These are phyloP conservation scores for Boletus rubropictus DNA, from an alignment of 768 basidiomycete species.

Conservation along the genomic window DNA sequence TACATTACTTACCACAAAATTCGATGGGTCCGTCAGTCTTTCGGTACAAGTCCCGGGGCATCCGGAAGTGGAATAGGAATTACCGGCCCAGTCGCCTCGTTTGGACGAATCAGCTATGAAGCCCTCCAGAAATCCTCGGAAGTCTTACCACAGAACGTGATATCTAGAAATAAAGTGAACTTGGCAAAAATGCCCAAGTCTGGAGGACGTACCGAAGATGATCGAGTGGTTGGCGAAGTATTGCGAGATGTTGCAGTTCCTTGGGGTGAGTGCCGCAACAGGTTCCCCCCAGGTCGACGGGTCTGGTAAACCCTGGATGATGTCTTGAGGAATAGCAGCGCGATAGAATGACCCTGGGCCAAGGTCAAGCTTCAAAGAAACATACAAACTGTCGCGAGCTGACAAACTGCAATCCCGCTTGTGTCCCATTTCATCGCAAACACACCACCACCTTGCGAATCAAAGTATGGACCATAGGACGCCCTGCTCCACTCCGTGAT, in stretches of 20 bases:
- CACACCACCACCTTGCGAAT: conserved; percentile 73
- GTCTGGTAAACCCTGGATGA: conserved; percentile 52
- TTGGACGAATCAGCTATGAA: conserved; percentile 8
- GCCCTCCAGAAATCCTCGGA: neutral
- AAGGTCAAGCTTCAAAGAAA: conserved; percentile 4
- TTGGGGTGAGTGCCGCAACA: conserved; percentile 51
- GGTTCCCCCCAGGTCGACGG: conserved; percentile 67
- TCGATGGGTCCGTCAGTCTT: conserved; percentile 57
- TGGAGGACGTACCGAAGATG: conserved; percentile 54
- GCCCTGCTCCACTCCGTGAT: conserved; percentile 74
- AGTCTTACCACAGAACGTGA: conserved; percentile 70
- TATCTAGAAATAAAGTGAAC: conserved; percentile 43
- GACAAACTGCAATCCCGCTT: conserved; percentile 68
- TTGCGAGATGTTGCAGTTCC: conserved; percentile 49
- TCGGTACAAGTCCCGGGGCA: conserved; percentile 72
- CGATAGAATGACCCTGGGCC: conserved; percentile 75
- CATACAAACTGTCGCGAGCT: conserved; percentile 20
- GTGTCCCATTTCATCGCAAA: conserved; percentile 90
- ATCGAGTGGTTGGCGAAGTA: conserved; percentile 69
- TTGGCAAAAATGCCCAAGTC: neutral
- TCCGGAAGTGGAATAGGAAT: conserved; percentile 65
- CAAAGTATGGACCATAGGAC: conserved; percentile 81
- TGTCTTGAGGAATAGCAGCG: conserved; percentile 65
- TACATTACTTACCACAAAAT: conserved; percentile 57
- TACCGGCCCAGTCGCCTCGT: conserved; percentile 79